These are phyloP conservation scores for Aspergillus biplanus DNA, from an alignment of 495 filamentous ascomycete genomes.

Conservation along the genomic window DNA sequence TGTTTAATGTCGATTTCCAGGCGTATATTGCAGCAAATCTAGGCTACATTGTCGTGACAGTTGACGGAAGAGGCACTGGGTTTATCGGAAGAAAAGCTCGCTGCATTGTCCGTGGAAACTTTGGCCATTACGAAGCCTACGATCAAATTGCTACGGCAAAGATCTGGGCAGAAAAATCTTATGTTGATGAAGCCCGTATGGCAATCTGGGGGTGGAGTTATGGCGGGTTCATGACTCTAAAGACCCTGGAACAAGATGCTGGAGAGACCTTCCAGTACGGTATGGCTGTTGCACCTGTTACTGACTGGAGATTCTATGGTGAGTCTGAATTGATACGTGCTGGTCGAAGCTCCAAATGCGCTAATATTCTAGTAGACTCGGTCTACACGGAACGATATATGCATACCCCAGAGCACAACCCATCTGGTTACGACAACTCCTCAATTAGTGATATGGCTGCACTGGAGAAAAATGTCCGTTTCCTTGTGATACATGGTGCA, in stretches of 20 bases:
- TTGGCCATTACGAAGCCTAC: constrained; percentile 81
- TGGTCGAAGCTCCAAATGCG: background rate
- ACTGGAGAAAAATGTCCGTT: constrained; percentile 74
- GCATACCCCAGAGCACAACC: constrained; percentile 86
- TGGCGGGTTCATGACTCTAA: constrained; percentile 96
- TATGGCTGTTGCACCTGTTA: constrained; percentile 97
- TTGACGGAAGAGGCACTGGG: constrained; percentile 92
- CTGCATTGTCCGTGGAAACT: constrained; percentile 76
- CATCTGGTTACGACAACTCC: constrained; percentile 72
- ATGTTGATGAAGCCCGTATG: constrained; percentile 79
- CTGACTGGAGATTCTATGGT: constrained; percentile 93
- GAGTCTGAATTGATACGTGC: constrained; percentile 16
- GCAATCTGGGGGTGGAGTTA: constrained; percentile 99
- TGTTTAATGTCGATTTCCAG: constrained; percentile 86
- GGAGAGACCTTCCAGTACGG: constrained; percentile 92
- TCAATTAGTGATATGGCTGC: constrained; percentile 72
- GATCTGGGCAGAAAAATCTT: constrained; percentile 78
- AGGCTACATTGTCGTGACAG: constrained; percentile 94
- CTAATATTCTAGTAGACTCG: constrained; percentile 58
- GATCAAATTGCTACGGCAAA: constrained; percentile 94
- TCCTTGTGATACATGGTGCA: constrained; percentile 92
- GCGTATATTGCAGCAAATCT: constrained; percentile 82
- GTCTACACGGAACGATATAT: constrained; percentile 97
- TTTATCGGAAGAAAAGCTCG: constrained; percentile 85
- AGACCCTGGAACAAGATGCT: constrained; percentile 88